Percentiles rank a stretch among this genome's conserved stretches.
phyloP scores from a whole-genome alignment of 192 early-diverging fungal genomes.

The Coemansia sp. region DNA sequence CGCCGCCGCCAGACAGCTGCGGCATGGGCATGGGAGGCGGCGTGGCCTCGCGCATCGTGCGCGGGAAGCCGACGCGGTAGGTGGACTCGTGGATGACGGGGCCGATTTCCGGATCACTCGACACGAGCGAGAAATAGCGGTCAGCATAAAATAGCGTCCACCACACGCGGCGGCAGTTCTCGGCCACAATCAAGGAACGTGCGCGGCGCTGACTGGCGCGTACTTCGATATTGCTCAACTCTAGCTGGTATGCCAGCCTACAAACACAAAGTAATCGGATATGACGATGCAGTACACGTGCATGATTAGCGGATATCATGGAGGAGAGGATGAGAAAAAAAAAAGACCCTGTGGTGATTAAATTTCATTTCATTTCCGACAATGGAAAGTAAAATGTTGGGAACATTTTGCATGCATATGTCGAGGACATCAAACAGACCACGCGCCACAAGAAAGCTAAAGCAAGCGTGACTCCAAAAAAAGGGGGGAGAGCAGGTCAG shows the following conservation, averaged over 20 bases:
- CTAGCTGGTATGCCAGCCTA: conserved; percentile 53
- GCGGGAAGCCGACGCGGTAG: conserved; percentile 50
- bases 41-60: conserved; percentile 51
- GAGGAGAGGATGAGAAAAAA: not conserved
- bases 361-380: conserved; percentile 1
- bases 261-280: not conserved
- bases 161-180: conserved; percentile 56
- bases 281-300: not conserved
- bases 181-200: conserved; percentile 53
- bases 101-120: conserved; percentile 43
- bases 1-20: not conserved
- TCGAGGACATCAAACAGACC: not conserved
- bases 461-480: not conserved
- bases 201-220: conserved; percentile 52
- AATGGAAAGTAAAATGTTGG: not conserved
- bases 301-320: not conserved
- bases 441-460: not conserved
- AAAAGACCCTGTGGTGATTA: not conserved
- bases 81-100: conserved; percentile 50
- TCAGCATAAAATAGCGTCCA: conserved; percentile 54
- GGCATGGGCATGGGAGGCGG: conserved; percentile 25
- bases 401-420: not conserved
- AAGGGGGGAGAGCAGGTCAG: not conserved
- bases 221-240: conserved; percentile 50
- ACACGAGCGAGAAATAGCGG: conserved; percentile 50